A percentile compares a stretch with the other conserved stretches of the same genome.
phyloP scores from a whole-genome alignment of 306 rosid genomes.

The Glycyrrhiza uralensis region DNA sequence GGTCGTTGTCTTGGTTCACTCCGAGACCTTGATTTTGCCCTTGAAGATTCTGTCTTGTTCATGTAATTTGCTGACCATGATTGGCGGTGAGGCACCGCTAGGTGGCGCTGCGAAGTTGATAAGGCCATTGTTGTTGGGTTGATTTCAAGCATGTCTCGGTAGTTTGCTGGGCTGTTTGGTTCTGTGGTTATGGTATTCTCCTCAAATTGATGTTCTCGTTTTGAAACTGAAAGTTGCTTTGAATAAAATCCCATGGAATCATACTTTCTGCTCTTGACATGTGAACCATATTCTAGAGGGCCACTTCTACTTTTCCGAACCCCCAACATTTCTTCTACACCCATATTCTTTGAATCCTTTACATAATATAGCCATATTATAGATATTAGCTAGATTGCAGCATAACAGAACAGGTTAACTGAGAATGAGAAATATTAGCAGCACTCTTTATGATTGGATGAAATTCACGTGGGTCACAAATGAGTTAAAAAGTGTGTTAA shows the following conservation, averaged over 20 bases:
- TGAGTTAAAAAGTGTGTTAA: too few relatives aligned
- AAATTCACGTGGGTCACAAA: too few relatives aligned
- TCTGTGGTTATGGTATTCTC: slow-evolving; percentile 23
- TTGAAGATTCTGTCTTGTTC: slow-evolving; percentile 73
- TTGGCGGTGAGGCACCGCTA: slow-evolving; percentile 24
- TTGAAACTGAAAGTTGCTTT: slow-evolving; percentile 36
- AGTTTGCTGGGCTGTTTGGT: slow-evolving; percentile 42
- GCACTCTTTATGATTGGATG: too few relatives aligned
- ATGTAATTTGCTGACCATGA: slow-evolving; percentile 60
- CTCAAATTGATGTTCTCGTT: slow-evolving; percentile 25
- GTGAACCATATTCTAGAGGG: slow-evolving; percentile 40
- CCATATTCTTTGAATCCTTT: slow-evolving; percentile 43
- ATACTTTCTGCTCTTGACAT: slow-evolving; percentile 31
- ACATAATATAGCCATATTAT: neutral
- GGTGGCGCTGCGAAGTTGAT: slow-evolving; percentile 31
- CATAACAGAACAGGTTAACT: neutral
- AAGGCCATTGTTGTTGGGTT: slow-evolving; percentile 32
- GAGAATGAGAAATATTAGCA: too few relatives aligned
- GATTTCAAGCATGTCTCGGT: slow-evolving; percentile 16
- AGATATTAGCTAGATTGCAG: neutral
- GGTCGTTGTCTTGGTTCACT: slow-evolving; percentile 93
- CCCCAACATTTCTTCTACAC: slow-evolving; percentile 33
- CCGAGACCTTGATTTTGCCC: slow-evolving; percentile 69
- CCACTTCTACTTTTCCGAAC: slow-evolving; percentile 51
- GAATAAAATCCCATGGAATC: slow-evolving; percentile 39